Conservation (phyloP, 2,329 filamentous ascomycete genomes). For the Capronia coronata region DNA sequence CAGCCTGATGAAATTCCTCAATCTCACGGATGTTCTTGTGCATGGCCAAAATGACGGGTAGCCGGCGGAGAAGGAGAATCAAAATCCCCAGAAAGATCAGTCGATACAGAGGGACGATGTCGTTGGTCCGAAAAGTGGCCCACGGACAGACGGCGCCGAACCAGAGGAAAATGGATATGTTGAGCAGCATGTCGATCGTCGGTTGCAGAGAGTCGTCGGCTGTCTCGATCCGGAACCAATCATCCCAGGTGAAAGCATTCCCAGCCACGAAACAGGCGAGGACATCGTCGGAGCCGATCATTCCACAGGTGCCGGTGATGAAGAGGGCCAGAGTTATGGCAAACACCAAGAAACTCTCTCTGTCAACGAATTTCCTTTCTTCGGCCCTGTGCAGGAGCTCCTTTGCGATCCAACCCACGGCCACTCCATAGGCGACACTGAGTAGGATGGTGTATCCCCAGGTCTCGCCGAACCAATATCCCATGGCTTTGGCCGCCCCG, state of each 20-base stretch:
- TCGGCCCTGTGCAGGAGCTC: constrained; percentile 79
- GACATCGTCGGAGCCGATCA: constrained; percentile 84
- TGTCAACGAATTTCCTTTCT: constrained; percentile 71
- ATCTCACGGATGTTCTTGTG: constrained; percentile 76
- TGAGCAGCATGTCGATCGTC: constrained; percentile 90
- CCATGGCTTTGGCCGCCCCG: constrained; percentile 61
- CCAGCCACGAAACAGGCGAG: constrained; percentile 89
- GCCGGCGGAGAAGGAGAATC: constrained; percentile 67
- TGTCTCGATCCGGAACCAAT: constrained; percentile 71
- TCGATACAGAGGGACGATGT: constrained; percentile 65
- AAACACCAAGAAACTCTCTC: constrained; percentile 82
- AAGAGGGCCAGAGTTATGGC: constrained; percentile 79
- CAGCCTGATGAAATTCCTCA: constrained; percentile 63
- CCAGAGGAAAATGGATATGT: constrained; percentile 84
- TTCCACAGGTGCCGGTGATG: constrained; percentile 75
- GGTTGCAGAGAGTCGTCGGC: constrained; percentile 88
- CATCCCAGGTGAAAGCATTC: constrained; percentile 81
- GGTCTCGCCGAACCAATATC: constrained; percentile 76
- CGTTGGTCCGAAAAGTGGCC: constrained; percentile 60
- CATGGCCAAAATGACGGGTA: constrained; percentile 68
- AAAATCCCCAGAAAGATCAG: constrained; percentile 67
- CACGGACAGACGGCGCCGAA: constrained; percentile 82
- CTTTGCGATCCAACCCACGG: constrained; percentile 74
- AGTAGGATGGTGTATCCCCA: constrained; percentile 77
- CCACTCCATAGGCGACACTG: constrained; percentile 68